Evolutionary conservation across 2,329 filamentous ascomycete genomes (phyloP).

Genomic region (Hortaea werneckii): DNA sequence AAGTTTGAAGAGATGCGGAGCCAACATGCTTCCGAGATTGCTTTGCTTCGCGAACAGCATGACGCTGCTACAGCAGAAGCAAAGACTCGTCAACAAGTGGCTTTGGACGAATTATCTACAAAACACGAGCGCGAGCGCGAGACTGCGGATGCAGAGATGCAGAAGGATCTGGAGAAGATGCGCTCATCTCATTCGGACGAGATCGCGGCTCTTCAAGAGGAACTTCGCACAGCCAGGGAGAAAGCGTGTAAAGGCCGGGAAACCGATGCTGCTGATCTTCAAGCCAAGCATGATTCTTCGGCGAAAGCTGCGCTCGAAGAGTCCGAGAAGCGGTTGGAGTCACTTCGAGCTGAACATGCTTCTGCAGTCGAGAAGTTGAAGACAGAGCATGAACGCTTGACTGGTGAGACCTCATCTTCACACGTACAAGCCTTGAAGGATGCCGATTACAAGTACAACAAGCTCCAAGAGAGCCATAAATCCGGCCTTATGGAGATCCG

Average conservation of each 20-base stretch:
- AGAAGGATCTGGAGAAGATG: conserved; percentile 4
- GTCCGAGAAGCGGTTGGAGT: conserved; percentile 3
- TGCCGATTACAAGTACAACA: background rate
- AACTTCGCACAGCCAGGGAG: conserved; percentile 2
- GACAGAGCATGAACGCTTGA: background rate
- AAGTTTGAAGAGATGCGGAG: conserved; percentile 1
- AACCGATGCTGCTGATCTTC: background rate
- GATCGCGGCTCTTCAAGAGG: conserved; percentile 1
- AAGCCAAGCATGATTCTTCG: conserved; percentile 1
- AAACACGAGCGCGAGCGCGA: conserved; percentile 3
- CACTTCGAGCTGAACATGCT: conserved; percentile 1
- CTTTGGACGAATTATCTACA: background rate
- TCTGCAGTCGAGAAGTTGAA: conserved; percentile 1
- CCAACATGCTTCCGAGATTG: background rate
- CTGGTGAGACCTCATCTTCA: background rate
- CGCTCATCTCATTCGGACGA: conserved; percentile 2
- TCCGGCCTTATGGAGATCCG: background rate
- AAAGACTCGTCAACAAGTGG: background rate
- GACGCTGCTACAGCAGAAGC: background rate
- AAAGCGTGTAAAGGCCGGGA: conserved; percentile 1
- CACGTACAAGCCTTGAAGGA: conserved; percentile 1
- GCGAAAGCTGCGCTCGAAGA: background rate
- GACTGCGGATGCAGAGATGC: background rate
- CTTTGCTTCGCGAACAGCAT: conserved; percentile 3
- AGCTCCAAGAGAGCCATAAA: background rate